Evolutionary conservation across 495 filamentous ascomycete genomes (phyloP).

Genomic region (Lophium mytilinum): DNA sequence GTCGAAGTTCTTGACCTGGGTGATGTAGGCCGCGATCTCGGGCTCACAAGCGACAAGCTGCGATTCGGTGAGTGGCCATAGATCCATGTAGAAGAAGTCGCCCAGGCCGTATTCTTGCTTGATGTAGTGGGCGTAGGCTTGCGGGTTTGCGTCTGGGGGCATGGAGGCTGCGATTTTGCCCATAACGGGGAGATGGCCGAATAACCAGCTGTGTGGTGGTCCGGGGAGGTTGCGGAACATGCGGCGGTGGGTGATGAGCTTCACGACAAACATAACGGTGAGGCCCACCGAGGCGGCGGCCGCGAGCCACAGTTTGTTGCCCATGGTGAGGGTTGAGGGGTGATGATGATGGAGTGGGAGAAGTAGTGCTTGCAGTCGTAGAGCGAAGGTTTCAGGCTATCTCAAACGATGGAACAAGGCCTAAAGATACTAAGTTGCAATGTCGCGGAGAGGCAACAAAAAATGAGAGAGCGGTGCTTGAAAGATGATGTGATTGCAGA

Average conservation of each 20-base stretch:
- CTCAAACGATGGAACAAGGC: no score
- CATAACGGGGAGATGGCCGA: conserved; percentile 6
- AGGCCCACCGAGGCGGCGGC: background rate
- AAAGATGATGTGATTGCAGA: no score
- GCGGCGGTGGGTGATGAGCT: background rate
- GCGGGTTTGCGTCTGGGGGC: conserved; percentile 5
- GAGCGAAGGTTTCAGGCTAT: no score
- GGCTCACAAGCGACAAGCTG: conserved; percentile 13
- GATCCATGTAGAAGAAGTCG: conserved; percentile 21
- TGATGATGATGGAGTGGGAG: no score
- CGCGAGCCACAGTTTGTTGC: background rate
- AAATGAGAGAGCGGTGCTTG: no score
- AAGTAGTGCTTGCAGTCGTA: no score
- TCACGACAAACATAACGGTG: background rate
- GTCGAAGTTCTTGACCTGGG: background rate
- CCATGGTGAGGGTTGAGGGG: no score
- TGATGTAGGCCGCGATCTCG: conserved; percentile 7
- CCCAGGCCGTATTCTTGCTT: conserved; percentile 14
- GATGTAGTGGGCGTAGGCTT: conserved; percentile 1
- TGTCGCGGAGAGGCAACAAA: no score
- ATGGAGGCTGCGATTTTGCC: background rate
- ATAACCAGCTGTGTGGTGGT: conserved; percentile 1
- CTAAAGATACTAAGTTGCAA: no score
- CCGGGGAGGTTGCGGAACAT: background rate
- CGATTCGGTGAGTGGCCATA: conserved; percentile 20